Evolutionary conservation across 2,329 filamentous ascomycete genomes (phyloP).

Genomic region (Fusarium burgessii): DNA sequence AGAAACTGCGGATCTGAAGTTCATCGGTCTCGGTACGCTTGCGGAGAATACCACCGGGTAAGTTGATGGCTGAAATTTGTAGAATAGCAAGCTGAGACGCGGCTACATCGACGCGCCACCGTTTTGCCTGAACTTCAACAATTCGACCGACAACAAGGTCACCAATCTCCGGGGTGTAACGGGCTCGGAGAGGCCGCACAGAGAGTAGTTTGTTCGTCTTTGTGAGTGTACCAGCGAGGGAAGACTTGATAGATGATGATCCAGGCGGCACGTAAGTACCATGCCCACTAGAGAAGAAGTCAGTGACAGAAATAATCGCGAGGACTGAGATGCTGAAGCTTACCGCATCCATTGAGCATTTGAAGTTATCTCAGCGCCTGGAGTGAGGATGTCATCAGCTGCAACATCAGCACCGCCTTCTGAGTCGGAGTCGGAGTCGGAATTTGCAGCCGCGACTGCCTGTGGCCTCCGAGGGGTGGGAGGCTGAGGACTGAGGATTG

Average conservation of each 20-base stretch:
- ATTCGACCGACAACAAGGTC: slow-evolving; percentile 95
- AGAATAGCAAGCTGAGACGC: slow-evolving; percentile 87
- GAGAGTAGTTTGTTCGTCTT: slow-evolving; percentile 98
- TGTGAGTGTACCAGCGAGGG: slow-evolving; percentile 88
- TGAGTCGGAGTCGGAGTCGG: slow-evolving; percentile 59
- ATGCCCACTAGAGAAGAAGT: slow-evolving; percentile 74
- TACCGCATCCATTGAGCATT: slow-evolving; percentile 97
- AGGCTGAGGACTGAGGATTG: slow-evolving; percentile 58
- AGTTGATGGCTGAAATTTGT: slow-evolving; percentile 89
- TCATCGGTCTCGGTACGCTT: slow-evolving; percentile 96
- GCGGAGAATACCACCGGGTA: slow-evolving; percentile 91
- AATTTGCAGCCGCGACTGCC: slow-evolving; percentile 41
- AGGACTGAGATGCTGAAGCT: slow-evolving; percentile 34
- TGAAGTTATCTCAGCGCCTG: slow-evolving; percentile 87
- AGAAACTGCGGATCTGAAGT: slow-evolving; percentile 96
- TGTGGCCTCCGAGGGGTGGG: slow-evolving; percentile 43
- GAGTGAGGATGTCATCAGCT: slow-evolving; percentile 77
- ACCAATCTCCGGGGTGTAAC: slow-evolving; percentile 95
- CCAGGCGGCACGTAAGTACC: slow-evolving; percentile 81
- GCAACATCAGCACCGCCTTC: slow-evolving; percentile 60
- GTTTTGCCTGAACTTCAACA: slow-evolving; percentile 89
- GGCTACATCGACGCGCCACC: slow-evolving; percentile 96
- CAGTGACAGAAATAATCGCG: slow-evolving; percentile 8
- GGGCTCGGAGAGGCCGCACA: slow-evolving; percentile 87
- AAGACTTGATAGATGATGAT: slow-evolving; percentile 81